Evolutionary conservation across 176 grass and related monocot species (phyloP), one percentile per base, ranked within the genome.

Genomic region (Musa troglodytarum): DNA sequence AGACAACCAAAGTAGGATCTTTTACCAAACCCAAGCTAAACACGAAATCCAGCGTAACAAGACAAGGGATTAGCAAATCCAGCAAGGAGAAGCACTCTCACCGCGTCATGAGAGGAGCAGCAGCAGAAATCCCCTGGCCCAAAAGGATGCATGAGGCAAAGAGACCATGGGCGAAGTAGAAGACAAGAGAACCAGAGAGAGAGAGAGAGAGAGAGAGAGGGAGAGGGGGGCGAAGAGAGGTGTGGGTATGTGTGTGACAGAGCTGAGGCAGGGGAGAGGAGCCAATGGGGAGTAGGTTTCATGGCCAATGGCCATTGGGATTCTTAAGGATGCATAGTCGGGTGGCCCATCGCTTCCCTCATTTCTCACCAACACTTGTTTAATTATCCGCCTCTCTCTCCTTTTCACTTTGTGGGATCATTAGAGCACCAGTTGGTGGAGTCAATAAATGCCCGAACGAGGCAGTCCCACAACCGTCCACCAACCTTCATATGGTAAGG

Each of bases 231-330:
- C 49, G 0, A 10, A 7, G 50, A 54, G 70, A 72, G 21, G 21
- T 1, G 50, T 25, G 50, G 70, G 51, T 72, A 26, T 14, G 14
- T 72, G 51, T 52, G 51, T 1, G 54, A 19, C 55, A 13, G 67
- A 69, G 67, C 67, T 26, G 21, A 54, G 70, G 14, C 51, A 26
- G 70, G 63, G 51, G 71, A 79, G n/a, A 65, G 70, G 26, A 53
- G n/a, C 73, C 79, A 86, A 76, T 81, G 43, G n/a, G 74, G 63
- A 59, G 66, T 72, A 50, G 49, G 15, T 65, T 80, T 80, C 53
- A 75, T 61, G 77, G 29, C 12, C 10, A 19, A 66, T 23, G 62
- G 75, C 7, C 59, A 10, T 28, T 3, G 56, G 63, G 11, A 21
- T 72, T 72, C 15, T n/a, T 23, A 11, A 57, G 10, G 13, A 57